phyloP scores from a whole-genome alignment of 140 eudicot species.

The Cichorium intybus region DNA sequence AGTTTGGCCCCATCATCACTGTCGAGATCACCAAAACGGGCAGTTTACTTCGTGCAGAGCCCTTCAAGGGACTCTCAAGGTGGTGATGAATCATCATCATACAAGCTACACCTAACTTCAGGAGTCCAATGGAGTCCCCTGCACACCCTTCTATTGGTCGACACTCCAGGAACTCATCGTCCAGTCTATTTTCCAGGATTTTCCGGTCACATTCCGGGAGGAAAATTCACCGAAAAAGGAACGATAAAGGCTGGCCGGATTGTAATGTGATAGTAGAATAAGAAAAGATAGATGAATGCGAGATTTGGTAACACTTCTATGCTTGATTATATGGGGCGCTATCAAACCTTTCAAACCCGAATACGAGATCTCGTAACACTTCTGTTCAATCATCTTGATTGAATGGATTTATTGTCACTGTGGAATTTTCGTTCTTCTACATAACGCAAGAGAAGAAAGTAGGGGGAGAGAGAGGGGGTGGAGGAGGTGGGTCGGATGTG shows the following conservation, averaged over 20 bases:
- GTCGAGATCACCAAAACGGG: conserved; percentile 85
- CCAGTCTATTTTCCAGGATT: conserved; percentile 92
- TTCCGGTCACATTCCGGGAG: conserved; percentile 94
- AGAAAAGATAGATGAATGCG: conserved; percentile 84
- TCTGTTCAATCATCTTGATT: no score
- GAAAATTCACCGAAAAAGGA: conserved; percentile 70
- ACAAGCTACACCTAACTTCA: conserved; percentile 83
- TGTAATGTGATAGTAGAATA: conserved; percentile 97
- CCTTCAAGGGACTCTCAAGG: conserved; percentile 98
- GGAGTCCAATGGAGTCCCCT: conserved; percentile 92
- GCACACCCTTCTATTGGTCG: conserved; percentile 92
- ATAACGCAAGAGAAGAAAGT: no score
- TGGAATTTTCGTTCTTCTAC: no score
- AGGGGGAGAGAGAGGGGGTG: no score
- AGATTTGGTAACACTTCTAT: no score
- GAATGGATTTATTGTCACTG: no score
- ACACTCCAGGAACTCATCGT: conserved; percentile 92
- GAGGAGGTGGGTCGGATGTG: no score
- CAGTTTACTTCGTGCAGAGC: conserved; percentile 87
- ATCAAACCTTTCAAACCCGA: no score
- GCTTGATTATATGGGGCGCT: no score
- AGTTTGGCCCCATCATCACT: conserved; percentile 98
- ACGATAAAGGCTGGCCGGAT: conserved; percentile 99
- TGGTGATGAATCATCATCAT: conserved; percentile 94
- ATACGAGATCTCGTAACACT: no score